These are phyloP conservation scores for Seminavis robusta DNA, from an alignment of 108 stramenopile species.

Conservation along the genomic window DNA sequence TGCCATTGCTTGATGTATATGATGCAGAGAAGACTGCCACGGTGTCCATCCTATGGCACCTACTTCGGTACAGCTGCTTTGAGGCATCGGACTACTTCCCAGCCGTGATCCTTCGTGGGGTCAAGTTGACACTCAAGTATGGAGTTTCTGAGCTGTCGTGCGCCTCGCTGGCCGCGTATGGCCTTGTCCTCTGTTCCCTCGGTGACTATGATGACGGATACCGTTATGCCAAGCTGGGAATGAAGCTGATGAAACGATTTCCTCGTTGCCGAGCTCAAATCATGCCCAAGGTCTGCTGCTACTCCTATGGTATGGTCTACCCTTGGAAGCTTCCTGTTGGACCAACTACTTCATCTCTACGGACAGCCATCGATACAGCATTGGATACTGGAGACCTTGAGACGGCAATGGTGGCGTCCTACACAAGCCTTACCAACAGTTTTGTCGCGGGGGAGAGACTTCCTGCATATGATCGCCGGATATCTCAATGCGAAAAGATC, in stretches of 20 bases:
- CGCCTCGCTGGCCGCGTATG: not conserved
- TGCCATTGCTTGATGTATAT: not conserved
- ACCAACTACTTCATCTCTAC: not conserved
- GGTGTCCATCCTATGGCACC: slow-evolving; percentile 1
- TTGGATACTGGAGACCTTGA: slow-evolving; percentile 16
- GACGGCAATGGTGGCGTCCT: slow-evolving; percentile 9
- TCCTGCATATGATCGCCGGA: too few species aligned
- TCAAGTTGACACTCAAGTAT: slow-evolving; percentile 7
- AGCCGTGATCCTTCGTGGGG: slow-evolving; percentile 1
- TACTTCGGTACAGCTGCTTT: too few species aligned
- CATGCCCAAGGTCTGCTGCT: not conserved
- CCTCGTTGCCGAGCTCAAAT: too few species aligned
- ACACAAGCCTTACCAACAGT: too few species aligned
- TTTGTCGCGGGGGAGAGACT: too few species aligned
- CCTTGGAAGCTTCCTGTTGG: slow-evolving; percentile 3
- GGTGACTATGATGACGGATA: slow-evolving; percentile 2
- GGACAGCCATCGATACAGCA: not conserved
- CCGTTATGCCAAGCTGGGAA: slow-evolving; percentile 2
- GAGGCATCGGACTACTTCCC: too few species aligned
- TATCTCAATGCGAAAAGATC: too few species aligned
- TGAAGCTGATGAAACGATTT: slow-evolving; percentile 1
- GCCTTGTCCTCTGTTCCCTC: slow-evolving; percentile 10
- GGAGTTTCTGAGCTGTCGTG: slow-evolving; percentile 5
- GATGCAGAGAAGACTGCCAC: slow-evolving; percentile 4
- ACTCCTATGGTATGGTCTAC: not conserved